Conservation (phyloP, 2,329 filamentous ascomycete species). For the Aspergillus pseudotamarii region DNA sequence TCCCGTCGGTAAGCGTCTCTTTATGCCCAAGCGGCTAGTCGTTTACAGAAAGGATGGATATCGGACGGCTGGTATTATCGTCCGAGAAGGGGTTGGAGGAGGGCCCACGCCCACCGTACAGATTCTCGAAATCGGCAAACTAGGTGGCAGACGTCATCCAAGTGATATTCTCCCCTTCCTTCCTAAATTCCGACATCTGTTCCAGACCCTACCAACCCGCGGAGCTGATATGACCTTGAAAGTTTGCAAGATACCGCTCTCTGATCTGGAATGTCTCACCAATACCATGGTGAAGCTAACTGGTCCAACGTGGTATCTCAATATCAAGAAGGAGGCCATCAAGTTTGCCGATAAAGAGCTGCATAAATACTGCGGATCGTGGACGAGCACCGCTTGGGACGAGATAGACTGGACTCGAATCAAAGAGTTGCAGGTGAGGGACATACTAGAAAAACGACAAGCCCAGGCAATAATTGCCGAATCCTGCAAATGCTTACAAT, state of each 20-base stretch:
- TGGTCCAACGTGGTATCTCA: conserved; percentile 51
- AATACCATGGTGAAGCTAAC: conserved; percentile 61
- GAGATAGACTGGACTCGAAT: conserved; percentile 82
- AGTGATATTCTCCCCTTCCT: conserved; percentile 88
- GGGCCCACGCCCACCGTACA: conserved; percentile 71
- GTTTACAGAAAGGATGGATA: conserved; percentile 83
- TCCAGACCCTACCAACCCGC: conserved; percentile 68
- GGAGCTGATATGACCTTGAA: conserved; percentile 70
- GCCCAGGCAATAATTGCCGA: conserved; percentile 66
- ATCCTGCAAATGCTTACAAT: conserved; percentile 67
- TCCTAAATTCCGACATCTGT: conserved; percentile 66
- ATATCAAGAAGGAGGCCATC: conserved; percentile 56
- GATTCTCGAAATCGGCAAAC: conserved; percentile 74
- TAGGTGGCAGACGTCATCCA: conserved; percentile 70
- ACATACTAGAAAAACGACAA: conserved; percentile 72
- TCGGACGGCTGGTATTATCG: conserved; percentile 77
- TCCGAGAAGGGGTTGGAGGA: conserved; percentile 72
- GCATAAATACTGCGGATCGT: conserved; percentile 68
- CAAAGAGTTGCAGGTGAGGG: conserved; percentile 79
- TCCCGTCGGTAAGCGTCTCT: conserved; percentile 80
- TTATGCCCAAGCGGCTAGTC: conserved; percentile 73
- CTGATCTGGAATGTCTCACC: conserved; percentile 83
- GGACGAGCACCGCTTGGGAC: conserved; percentile 75
- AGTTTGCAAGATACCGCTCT: conserved; percentile 69
- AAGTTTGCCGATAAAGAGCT: conserved; percentile 70